Evolutionary conservation across 2,329 filamentous ascomycete species (phyloP).

Genomic region (Bisporella sp.): DNA sequence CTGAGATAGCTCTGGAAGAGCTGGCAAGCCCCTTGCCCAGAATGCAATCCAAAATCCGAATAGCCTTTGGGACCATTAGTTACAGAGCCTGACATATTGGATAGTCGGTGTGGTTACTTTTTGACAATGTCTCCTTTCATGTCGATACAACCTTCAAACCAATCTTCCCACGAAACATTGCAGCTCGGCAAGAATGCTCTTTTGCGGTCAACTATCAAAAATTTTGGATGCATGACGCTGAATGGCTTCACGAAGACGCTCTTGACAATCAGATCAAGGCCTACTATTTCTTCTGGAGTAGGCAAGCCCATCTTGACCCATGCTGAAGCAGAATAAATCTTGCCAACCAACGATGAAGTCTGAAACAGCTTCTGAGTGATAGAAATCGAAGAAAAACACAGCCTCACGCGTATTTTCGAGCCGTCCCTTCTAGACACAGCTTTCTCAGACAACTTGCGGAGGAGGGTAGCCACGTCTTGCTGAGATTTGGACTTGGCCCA

Average conservation of each 20-base stretch:
- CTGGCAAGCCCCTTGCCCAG: constrained; percentile 44
- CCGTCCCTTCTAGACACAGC: constrained; percentile 26
- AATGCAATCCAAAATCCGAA: constrained; percentile 59
- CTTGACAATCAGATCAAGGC: constrained; percentile 65
- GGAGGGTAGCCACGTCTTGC: constrained; percentile 44
- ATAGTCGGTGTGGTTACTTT: constrained; percentile 19
- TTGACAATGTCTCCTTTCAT: constrained; percentile 55
- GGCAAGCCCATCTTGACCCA: constrained; percentile 64
- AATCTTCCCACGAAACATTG: constrained; percentile 83
- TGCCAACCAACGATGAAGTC: constrained; percentile 53
- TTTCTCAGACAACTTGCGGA: constrained; percentile 51
- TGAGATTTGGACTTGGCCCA: constrained; percentile 44
- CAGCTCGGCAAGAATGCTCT: constrained; percentile 68
- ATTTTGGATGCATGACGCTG: constrained; percentile 86
- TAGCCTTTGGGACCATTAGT: constrained; percentile 30
- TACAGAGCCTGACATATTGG: not conserved
- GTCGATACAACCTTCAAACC: constrained; percentile 73
- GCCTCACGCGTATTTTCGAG: constrained; percentile 38
- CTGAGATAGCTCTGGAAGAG: no score
- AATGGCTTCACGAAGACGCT: constrained; percentile 74
- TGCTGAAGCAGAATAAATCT: constrained; percentile 45
- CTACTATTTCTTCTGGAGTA: constrained; percentile 39
- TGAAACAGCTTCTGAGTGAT: constrained; percentile 70
- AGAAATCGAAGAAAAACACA: constrained; percentile 71
- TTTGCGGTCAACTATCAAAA: constrained; percentile 63